These are phyloP conservation scores for Bothriochloa decipiens DNA, from an alignment of 176 grass and related monocot species.

Conservation along the genomic window DNA sequence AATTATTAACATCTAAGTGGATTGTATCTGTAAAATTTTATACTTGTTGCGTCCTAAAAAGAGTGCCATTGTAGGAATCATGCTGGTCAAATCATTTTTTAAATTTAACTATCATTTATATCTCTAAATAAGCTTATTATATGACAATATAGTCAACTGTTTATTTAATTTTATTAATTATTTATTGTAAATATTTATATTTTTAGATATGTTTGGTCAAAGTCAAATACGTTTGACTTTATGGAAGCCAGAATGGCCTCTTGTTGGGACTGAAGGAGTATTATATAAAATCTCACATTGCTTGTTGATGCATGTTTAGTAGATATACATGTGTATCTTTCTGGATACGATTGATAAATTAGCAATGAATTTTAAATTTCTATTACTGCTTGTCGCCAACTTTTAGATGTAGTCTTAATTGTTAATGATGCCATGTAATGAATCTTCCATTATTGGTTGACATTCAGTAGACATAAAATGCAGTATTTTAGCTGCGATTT, in stretches of 20 bases:
- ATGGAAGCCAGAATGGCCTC: too few relatives aligned
- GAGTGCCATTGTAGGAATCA: too few relatives aligned
- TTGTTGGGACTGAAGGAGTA: too few relatives aligned
- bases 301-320: neutral
- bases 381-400: rapidly evolving
- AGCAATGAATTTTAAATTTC: neutral
- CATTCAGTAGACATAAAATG: neutral
- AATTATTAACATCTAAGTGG: neutral
- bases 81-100: too few relatives aligned
- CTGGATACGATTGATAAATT: neutral
- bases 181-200: neutral
- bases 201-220: neutral
- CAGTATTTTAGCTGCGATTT: neutral
- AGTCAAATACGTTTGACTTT: too few relatives aligned
- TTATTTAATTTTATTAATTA: too few relatives aligned
- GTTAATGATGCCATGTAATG: neutral
- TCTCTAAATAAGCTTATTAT: too few relatives aligned
- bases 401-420: neutral
- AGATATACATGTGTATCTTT: neutral
- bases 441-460: neutral
- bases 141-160: too few relatives aligned
- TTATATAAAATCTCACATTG: neutral
- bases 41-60: too few relatives aligned
- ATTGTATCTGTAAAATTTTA: neutral
- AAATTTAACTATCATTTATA: too few relatives aligned